phyloP scores from a whole-genome alignment of 345 rosid species.

The Gossypium thurberi region DNA sequence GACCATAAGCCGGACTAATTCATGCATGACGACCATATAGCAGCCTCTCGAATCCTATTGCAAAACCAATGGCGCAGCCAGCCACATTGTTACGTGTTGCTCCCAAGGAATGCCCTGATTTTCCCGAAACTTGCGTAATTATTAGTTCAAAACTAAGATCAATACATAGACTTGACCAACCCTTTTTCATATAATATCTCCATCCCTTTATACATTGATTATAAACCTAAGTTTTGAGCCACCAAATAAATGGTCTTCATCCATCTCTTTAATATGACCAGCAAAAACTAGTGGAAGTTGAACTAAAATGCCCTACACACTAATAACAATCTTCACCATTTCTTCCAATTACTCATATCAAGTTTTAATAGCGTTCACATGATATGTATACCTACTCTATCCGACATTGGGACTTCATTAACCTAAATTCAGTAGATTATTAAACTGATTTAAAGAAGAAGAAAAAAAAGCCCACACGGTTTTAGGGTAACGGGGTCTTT shows the following conservation, averaged over 20 bases:
- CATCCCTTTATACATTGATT: neutral
- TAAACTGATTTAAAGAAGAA: too few species aligned
- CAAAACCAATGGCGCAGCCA: neutral
- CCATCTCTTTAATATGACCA: neutral
- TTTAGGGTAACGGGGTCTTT: neutral
- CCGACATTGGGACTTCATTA: neutral
- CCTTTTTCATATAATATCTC: too few species aligned
- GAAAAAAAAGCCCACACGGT: neutral
- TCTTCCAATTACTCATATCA: neutral
- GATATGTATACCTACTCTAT: neutral
- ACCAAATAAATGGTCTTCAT: neutral
- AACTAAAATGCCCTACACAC: neutral
- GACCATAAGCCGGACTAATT: neutral
- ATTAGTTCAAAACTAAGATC: neutral
- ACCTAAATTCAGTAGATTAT: neutral
- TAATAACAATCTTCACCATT: neutral
- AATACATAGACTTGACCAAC: neutral
- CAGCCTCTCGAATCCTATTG: neutral
- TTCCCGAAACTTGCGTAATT: neutral
- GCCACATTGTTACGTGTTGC: neutral
- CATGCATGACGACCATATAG: neutral
- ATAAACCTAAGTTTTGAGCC: neutral
- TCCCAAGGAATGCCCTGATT: neutral
- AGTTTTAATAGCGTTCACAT: neutral
- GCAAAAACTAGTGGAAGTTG: neutral